Evolutionary conservation across 495 filamentous ascomycete genomes (phyloP), one percentile per base, ranked within the genome.

Genomic region (Astrothelium macrocarpum): DNA sequence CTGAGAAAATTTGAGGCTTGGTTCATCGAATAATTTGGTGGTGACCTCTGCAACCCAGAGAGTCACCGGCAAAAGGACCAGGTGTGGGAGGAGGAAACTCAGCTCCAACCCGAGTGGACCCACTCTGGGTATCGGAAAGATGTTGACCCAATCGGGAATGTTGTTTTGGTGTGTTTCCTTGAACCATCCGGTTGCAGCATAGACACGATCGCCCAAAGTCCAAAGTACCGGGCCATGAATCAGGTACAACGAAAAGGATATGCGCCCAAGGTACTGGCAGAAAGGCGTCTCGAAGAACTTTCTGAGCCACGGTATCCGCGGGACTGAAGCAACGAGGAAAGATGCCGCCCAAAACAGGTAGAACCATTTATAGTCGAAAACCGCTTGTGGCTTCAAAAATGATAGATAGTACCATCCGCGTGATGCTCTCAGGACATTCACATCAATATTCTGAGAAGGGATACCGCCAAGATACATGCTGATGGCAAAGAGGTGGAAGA

Each of bases 21-120:
- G 84, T 66, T 82, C 78, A 66, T 87, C 84, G 61, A 87, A 71
- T 32, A 77, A 32, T 66, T 73, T 78, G 10, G 83, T 85, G 23
- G 79, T 75, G 2, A 85, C 42, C 63, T 85, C 83, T 18, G 82
- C 81, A n/a, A 78, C 31, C 73, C 80, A 85, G 0, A 87, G 68
- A 0, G 82, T 87, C 23, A 83, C 56, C 1, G 83, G 82, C 59
- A 85, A 67, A 2, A 85, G 61, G 34, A 87, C 73, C 36, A 85
- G 31, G 46, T 87, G 79, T 12, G 81, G 78, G 18, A 73, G 53
- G 26, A 84, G 72, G 66, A 83, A 85, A 18, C 72, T 77, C 18
- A 79, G 18, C 67, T 87, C 83, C 32, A 85, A 65, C 0, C 83
- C 82, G 53, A 84, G 63, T 1, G 81, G 80, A 0, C 83, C 82